These are phyloP conservation scores for Mycena leptocephala DNA, from an alignment of 768 basidiomycete genomes.

Conservation along the genomic window DNA sequence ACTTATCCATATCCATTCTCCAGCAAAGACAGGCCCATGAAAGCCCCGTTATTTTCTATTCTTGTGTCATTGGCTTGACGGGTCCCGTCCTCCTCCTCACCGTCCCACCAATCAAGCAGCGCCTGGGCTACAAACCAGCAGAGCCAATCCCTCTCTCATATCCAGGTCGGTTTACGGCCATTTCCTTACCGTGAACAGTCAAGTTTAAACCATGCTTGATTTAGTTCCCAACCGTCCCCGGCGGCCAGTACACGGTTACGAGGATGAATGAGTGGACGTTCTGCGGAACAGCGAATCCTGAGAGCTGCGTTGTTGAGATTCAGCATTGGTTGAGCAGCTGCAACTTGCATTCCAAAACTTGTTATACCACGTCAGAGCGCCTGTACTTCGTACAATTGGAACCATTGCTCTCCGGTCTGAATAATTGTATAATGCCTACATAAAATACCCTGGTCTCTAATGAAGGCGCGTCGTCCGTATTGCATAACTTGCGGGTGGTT, in stretches of 20 bases:
- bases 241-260: slow-evolving; percentile 81
- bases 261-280: slow-evolving; percentile 59
- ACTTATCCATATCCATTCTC: slow-evolving; percentile 30
- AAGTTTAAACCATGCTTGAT: background rate
- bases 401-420: background rate
- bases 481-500: background rate
- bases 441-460: no score
- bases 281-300: background rate
- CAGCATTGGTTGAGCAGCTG: background rate
- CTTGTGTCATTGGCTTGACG: slow-evolving; percentile 79
- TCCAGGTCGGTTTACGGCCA: slow-evolving; percentile 71
- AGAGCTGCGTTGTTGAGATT: no score
- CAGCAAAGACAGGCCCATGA: slow-evolving; percentile 96
- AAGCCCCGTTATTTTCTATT: slow-evolving; percentile 92
- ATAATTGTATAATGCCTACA: no score
- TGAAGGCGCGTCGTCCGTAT: no score
- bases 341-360: slow-evolving; percentile 1
- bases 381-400: background rate
- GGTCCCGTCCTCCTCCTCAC: slow-evolving; percentile 83
- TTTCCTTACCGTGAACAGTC: background rate
- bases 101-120: slow-evolving; percentile 85
- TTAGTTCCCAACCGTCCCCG: slow-evolving; percentile 78
- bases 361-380: slow-evolving; percentile 1
- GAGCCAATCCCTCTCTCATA: slow-evolving; percentile 84
- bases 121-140: slow-evolving; percentile 80